These are phyloP conservation scores for Tylopilus vinaceipallidus DNA, from an alignment of 768 basidiomycete genomes.

Conservation along the genomic window DNA sequence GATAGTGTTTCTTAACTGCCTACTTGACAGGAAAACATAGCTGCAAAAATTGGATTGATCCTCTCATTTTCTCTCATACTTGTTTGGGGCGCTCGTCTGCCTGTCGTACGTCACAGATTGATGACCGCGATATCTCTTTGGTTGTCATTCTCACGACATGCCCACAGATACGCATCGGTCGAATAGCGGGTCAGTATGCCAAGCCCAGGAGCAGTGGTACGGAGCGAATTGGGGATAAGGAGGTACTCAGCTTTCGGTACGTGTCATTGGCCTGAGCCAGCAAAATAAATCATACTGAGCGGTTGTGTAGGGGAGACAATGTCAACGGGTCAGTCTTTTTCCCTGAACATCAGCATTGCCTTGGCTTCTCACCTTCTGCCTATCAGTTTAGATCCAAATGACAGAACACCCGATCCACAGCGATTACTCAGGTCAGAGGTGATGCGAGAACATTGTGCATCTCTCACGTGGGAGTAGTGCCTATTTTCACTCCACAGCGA, in stretches of 20 bases:
- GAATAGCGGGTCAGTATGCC: constrained; percentile 96
- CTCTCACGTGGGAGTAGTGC: constrained; percentile 50
- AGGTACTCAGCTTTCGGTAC: constrained; percentile 86
- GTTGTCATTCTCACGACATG: constrained; percentile 3
- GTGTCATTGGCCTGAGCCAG: constrained; percentile 18
- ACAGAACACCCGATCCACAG: constrained; percentile 88
- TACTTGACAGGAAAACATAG: constrained; percentile 71
- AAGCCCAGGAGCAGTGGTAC: constrained; percentile 86
- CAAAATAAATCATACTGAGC: neutral
- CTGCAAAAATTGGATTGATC: constrained; percentile 85
- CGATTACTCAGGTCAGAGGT: constrained; percentile 65
- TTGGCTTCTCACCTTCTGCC: neutral
- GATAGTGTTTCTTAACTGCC: constrained; percentile 1
- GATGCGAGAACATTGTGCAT: neutral
- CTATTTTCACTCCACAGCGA: constrained; percentile 94
- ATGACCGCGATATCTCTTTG: neutral
- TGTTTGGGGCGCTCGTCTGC: constrained; percentile 89
- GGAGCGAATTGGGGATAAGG: constrained; percentile 72
- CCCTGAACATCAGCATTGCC: neutral
- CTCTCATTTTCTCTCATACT: constrained; percentile 94
- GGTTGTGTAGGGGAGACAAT: constrained; percentile 78
- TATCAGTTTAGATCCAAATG: constrained; percentile 57
- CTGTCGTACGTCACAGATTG: constrained; percentile 61
- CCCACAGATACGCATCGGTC: constrained; percentile 70
- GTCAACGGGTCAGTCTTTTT: constrained; percentile 72